phyloP scores from a whole-genome alignment of 495 filamentous ascomycete species.

The Podospora tetraspora region DNA sequence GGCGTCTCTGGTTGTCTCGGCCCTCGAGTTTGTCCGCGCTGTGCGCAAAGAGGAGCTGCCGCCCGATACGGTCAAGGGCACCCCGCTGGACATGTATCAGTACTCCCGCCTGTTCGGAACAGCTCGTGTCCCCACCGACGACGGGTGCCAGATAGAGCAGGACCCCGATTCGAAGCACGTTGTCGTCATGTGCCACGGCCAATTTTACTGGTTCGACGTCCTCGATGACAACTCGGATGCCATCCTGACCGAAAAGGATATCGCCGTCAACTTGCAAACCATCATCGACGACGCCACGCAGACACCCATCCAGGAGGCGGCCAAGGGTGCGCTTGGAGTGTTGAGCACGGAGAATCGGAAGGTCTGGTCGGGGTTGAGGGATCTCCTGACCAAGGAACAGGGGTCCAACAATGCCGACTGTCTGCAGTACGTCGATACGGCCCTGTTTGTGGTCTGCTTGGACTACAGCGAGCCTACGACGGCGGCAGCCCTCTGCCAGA shows the following conservation, averaged over 20 bases:
- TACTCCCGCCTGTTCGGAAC: conserved; percentile 95
- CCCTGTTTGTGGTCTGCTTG: conserved; percentile 85
- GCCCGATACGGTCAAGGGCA: conserved; percentile 76
- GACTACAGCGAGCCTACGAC: conserved; percentile 83
- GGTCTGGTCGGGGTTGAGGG: conserved; percentile 85
- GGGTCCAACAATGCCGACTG: conserved; percentile 93
- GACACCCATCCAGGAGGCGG: conserved; percentile 87
- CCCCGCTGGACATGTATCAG: conserved; percentile 94
- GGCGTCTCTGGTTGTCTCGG: conserved; percentile 85
- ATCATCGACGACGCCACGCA: conserved; percentile 86
- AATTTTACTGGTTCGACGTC: conserved; percentile 99
- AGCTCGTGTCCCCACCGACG: conserved; percentile 87
- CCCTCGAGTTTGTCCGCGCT: conserved; percentile 86
- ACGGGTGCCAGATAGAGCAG: conserved; percentile 93
- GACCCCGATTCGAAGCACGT: conserved; percentile 84
- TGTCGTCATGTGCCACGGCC: conserved; percentile 89
- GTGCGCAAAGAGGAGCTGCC: conserved; percentile 90
- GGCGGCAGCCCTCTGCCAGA: conserved; percentile 79
- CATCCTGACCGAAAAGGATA: conserved; percentile 96
- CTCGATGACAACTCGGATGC: conserved; percentile 89
- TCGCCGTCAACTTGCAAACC: conserved; percentile 85
- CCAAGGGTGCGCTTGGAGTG: conserved; percentile 88
- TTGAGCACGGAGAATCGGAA: conserved; percentile 95
- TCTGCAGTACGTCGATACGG: conserved; percentile 88
- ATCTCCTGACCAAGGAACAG: conserved; percentile 80